phyloP scores from a whole-genome alignment of 2,329 filamentous ascomycete species.

The Fusarium subtropicale region DNA sequence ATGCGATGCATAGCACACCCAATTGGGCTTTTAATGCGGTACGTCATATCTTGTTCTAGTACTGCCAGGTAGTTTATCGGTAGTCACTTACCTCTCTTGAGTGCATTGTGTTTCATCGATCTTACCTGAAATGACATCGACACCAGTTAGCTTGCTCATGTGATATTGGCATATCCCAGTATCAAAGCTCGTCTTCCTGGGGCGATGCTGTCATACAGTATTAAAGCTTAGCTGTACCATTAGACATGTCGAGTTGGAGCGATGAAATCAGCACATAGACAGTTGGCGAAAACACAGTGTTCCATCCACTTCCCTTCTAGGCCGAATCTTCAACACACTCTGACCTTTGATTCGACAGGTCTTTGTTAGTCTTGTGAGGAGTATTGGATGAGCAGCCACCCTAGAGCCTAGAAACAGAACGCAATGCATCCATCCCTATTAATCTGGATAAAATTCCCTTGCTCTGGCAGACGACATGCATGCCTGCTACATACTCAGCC shows the following conservation, averaged over 20 bases:
- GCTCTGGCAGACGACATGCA: conserved; percentile 1
- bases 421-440: conserved; percentile 4
- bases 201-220: conserved; percentile 7
- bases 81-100: not conserved
- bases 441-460: conserved; percentile 17
- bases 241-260: not conserved
- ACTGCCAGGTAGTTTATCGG: not conserved
- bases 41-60: not conserved
- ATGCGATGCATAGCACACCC: not conserved
- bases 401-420: conserved; percentile 34
- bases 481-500: conserved; percentile 13
- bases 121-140: not conserved
- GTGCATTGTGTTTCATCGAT: not conserved
- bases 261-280: conserved; percentile 24
- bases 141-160: not conserved
- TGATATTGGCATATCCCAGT: not conserved
- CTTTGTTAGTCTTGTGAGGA: conserved; percentile 15
- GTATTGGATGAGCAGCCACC: conserved; percentile 26
- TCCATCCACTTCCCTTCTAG: conserved; percentile 33
- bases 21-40: not conserved
- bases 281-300: conserved; percentile 18
- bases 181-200: conserved; percentile 3
- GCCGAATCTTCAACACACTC: conserved; percentile 9
- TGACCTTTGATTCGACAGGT: conserved; percentile 18
- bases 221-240: not conserved